Conservation (phyloP, 1,139 yeast genomes). For the Yamadazyma blattariae region DNA sequence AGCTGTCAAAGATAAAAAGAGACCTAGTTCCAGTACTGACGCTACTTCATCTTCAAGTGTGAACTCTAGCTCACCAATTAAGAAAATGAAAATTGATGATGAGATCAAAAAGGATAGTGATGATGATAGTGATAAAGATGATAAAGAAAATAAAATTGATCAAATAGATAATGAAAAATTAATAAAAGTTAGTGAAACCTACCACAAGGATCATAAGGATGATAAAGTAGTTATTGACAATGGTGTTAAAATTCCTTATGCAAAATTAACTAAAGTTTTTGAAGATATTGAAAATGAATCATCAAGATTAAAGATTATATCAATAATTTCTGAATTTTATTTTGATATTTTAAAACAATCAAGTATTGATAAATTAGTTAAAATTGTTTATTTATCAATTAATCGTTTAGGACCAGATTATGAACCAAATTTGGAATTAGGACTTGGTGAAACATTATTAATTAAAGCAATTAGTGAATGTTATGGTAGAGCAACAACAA, state of each 20-base stretch:
- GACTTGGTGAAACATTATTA: conserved; percentile 85
- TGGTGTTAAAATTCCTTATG: conserved; percentile 48
- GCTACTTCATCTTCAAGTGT: too few species aligned
- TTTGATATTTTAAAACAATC: conserved; percentile 55
- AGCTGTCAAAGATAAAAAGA: conserved; percentile 9
- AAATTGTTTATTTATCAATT: conserved; percentile 78
- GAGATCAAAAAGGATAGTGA: conserved; percentile 3
- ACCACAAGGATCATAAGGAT: conserved; percentile 17
- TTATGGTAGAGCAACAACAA: conserved; percentile 75
- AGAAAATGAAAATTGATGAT: conserved; percentile 2
- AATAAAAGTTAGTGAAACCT: conserved; percentile 20
- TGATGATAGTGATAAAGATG: background rate
- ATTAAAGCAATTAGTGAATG: conserved; percentile 89
- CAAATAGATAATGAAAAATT: conserved; percentile 23
- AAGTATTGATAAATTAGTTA: conserved; percentile 56
- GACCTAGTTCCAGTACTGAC: background rate
- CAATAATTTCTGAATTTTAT: conserved; percentile 70
- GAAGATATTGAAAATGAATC: conserved; percentile 76
- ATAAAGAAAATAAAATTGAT: background rate
- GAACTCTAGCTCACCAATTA: conserved; percentile 9
- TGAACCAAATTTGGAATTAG: conserved; percentile 83
- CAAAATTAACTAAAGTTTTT: conserved; percentile 64
- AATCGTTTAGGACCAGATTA: conserved; percentile 94
- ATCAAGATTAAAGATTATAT: conserved; percentile 76
- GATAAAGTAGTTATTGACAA: conserved; percentile 8